phyloP scores from a whole-genome alignment of 2,329 filamentous ascomycete species.

The Podosphaera aphanis region DNA sequence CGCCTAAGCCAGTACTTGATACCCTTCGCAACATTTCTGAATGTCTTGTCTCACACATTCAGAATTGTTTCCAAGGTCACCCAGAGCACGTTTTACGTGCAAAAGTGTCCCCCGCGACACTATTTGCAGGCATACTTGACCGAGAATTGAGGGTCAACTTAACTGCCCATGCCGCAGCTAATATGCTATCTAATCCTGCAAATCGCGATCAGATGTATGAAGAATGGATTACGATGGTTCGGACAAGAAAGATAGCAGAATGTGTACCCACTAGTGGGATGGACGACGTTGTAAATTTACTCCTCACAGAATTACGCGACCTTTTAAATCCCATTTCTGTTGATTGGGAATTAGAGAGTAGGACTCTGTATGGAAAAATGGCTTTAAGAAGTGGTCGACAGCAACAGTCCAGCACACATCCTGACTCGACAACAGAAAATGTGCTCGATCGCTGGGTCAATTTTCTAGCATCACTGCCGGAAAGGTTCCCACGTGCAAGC shows the following conservation, averaged over 20 bases:
- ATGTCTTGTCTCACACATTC: conserved; percentile 57
- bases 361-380: conserved; percentile 36
- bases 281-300: conserved; percentile 39
- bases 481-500: conserved; percentile 49
- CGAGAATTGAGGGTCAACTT: conserved; percentile 79
- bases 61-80: conserved; percentile 63
- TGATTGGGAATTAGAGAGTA: conserved; percentile 38
- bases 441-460: conserved; percentile 58
- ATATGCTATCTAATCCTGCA: conserved; percentile 69
- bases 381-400: conserved; percentile 23
- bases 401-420: conserved; percentile 18
- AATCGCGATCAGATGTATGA: conserved; percentile 90
- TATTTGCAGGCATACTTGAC: conserved; percentile 70
- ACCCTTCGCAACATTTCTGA: conserved; percentile 73
- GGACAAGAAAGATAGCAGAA: conserved; percentile 38
- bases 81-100: conserved; percentile 69
- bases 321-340: conserved; percentile 46
- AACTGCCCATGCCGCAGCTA: conserved; percentile 79
- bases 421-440: conserved; percentile 29
- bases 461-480: conserved; percentile 45
- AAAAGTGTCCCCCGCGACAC: conserved; percentile 66
- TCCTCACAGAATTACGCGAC: conserved; percentile 43
- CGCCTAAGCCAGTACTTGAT: conserved; percentile 68
- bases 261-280: conserved; percentile 37
- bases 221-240: conserved; percentile 56